Evolutionary conservation across 164 flowering plant species (phyloP), one percentile per base, ranked within the genome.

Genomic region (Kingdonia uniflora): DNA sequence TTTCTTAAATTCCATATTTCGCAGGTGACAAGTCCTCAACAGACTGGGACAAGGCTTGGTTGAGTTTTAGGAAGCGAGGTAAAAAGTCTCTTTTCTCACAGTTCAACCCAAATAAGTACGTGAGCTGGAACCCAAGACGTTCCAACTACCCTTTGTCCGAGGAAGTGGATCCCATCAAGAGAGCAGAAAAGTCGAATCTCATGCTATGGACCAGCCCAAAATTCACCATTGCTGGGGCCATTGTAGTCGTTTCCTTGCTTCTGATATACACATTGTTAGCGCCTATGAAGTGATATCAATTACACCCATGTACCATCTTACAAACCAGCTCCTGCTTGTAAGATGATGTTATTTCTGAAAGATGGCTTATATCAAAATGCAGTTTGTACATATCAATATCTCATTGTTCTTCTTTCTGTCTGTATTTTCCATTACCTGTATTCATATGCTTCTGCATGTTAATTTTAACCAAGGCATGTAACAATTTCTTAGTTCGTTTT

Each of bases 21-120:
- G 59, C 44, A 80, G 97, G 81, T 50, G 82, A 82, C 38, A 76
- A 73, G 52, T 74, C 42, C 62, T 69, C 91, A 15, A 80, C 77
- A 25, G 98, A 91, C 65, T 91, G 98, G 98, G 96, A 91, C 74
- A 91, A 81, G 67, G 96, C 96, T 1, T 91, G 98, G 98, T 63
- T 82, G 33, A 80, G 67, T 62, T 87, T 81, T 76, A 85, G 50
- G 68, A 87, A 79, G 69, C 78, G 65, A 64, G 87, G 96, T 47
- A 91, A 73, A 56, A 90, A 80, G 69, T 57, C 69, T n/a, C 55
- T 78, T 37, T 79, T 78, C 62, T 77, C 92, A 15, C 60, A 65
- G 56, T 81, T 91, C 65, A 76, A 82, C 19, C 87, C 87, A 7
- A 46, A 85, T 71, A 91, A 91, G 74, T 87, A 87, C 29, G 98